phyloP scores from a whole-genome alignment of 2,329 filamentous ascomycete genomes.

The Bipolaris zeicola region DNA sequence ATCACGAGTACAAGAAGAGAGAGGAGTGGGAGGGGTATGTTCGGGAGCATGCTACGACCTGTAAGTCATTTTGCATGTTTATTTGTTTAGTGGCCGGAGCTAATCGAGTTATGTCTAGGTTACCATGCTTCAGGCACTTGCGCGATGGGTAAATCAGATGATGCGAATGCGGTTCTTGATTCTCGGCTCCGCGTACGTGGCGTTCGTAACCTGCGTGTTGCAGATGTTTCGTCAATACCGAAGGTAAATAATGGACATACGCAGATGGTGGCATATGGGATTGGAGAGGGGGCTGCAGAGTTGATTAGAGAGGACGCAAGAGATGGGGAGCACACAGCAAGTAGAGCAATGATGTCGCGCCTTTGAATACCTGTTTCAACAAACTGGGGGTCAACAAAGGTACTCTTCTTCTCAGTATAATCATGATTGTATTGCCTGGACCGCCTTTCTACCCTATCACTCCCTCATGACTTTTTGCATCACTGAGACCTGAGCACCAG shows the following conservation, averaged over 20 bases:
- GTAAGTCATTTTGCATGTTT: slow-evolving; percentile 43
- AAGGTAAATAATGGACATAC: slow-evolving; percentile 41
- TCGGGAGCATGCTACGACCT: slow-evolving; percentile 64
- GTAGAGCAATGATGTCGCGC: neutral
- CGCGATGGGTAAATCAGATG: slow-evolving; percentile 55
- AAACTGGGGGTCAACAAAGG: too few species aligned
- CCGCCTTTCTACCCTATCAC: too few species aligned
- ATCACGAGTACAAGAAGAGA: slow-evolving; percentile 59
- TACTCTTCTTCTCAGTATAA: too few species aligned
- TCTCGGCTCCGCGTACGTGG: slow-evolving; percentile 36
- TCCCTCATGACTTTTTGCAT: too few species aligned
- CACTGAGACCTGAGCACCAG: too few species aligned
- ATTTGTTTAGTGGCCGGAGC: neutral
- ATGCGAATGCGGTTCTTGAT: slow-evolving; percentile 48
- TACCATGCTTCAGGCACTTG: slow-evolving; percentile 63
- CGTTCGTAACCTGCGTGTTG: slow-evolving; percentile 34
- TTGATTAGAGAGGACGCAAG: slow-evolving; percentile 36
- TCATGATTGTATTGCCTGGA: too few species aligned
- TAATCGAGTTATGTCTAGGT: slow-evolving; percentile 30
- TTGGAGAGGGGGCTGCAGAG: slow-evolving; percentile 41
- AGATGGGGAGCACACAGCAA: neutral
- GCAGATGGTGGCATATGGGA: slow-evolving; percentile 45
- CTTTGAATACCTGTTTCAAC: too few species aligned
- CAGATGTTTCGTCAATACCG: slow-evolving; percentile 34
- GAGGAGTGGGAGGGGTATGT: slow-evolving; percentile 65